phyloP scores from a whole-genome alignment of 192 early-diverging fungal genomes.

The Backusella sp. region DNA sequence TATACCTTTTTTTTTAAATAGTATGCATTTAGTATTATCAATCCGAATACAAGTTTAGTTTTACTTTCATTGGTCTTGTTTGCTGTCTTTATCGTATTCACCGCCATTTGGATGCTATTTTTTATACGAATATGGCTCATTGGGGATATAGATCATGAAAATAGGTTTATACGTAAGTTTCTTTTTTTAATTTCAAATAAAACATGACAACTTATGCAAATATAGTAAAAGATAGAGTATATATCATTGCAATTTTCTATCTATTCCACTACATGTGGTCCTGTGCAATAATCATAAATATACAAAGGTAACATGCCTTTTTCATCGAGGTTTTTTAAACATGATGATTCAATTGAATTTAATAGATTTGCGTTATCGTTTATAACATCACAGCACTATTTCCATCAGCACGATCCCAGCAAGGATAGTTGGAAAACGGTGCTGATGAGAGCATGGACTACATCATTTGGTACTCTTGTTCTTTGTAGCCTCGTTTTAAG shows the following conservation, averaged over 20 bases:
- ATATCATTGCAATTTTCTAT: neutral
- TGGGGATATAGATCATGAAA: neutral
- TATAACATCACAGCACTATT: neutral
- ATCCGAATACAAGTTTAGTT: neutral
- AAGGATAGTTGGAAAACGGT: neutral
- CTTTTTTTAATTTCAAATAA: neutral
- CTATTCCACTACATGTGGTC: neutral
- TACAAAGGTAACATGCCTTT: neutral
- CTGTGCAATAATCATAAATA: neutral
- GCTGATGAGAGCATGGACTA: neutral
- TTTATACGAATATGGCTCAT: neutral
- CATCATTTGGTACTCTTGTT: neutral
- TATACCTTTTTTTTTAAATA: neutral
- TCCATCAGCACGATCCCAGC: neutral
- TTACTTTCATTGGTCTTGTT: neutral
- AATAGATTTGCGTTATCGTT: neutral
- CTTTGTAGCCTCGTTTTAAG: neutral
- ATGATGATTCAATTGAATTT: no score
- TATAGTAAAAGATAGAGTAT: neutral
- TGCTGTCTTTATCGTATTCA: neutral
- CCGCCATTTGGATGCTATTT: neutral
- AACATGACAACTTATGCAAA: no score
- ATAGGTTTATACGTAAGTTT: neutral
- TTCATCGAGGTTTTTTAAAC: no score
- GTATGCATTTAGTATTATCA: neutral